These are phyloP conservation scores for Rhizophagus clarus DNA, from an alignment of 192 early-diverging fungal species.

Conservation along the genomic window DNA sequence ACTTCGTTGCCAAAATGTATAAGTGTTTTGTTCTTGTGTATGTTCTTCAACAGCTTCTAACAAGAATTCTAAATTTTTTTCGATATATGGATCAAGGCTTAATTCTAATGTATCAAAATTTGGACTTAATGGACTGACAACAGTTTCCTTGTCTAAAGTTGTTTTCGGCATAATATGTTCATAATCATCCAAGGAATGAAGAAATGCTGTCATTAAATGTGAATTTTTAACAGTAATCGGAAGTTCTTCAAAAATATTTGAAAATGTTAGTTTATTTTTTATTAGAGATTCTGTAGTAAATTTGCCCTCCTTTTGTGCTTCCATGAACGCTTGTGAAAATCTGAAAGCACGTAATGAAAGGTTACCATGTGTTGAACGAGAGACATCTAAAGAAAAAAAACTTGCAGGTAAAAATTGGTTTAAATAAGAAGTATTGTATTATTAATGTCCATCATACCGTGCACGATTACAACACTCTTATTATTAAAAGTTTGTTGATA, in stretches of 20 bases:
- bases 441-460: slow-evolving; percentile 48
- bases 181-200: slow-evolving; percentile 67
- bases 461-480: slow-evolving; percentile 89
- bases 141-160: slow-evolving; percentile 45
- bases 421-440: neutral
- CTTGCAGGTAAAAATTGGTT: neutral
- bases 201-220: slow-evolving; percentile 74
- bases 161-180: slow-evolving; percentile 60
- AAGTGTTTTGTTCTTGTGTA: slow-evolving; percentile 87
- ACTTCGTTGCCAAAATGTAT: slow-evolving; percentile 94
- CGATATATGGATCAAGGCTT: slow-evolving; percentile 80
- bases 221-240: slow-evolving; percentile 88
- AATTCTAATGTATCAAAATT: slow-evolving; percentile 79
- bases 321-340: slow-evolving; percentile 83
- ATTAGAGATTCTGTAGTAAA: slow-evolving; percentile 85
- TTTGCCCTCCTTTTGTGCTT: slow-evolving; percentile 75
- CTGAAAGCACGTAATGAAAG: slow-evolving; percentile 86
- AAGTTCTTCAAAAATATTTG: slow-evolving; percentile 87
- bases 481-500: slow-evolving; percentile 84
- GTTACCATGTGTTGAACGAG: slow-evolving; percentile 83
- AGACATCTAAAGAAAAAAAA: slow-evolving; percentile 58
- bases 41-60: slow-evolving; percentile 87
- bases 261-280: slow-evolving; percentile 78
- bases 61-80: slow-evolving; percentile 84
- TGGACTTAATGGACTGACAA: slow-evolving; percentile 51